Evolutionary conservation across 176 grass and related monocot genomes (phyloP), one percentile per base, ranked within the genome.

Genomic region (Cocos nucifera): DNA sequence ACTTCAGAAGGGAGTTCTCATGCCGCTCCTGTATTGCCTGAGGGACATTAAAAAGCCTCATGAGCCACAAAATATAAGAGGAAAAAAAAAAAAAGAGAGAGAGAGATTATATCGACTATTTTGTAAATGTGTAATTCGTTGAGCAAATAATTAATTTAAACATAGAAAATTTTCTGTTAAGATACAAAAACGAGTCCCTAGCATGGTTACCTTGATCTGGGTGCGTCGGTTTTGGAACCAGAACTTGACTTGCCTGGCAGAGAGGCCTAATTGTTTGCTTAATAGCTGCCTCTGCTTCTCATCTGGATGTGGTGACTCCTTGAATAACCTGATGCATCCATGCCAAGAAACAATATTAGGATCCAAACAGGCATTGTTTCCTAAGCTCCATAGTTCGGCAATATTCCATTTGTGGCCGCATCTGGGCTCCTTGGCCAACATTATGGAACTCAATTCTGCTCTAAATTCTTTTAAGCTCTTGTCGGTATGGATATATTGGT

Each of bases 191-290:
- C 4, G 4, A 5, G 4, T 28, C 27, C 6, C 1, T 32, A 15
- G 19, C 30, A 63, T 39, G 21, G 53, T 25, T 78, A 95, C 86
- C 83, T 96, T 90, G 69, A 88, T 90, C 55, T 96, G 80, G 59
- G 81, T 88, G 72, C 87, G 72, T 56, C 87, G 80, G 51, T 96
- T 96, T 66, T 96, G 92, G 65, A 96, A 96, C 92, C 92, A 96
- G 56, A 90, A 90, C 72, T 96, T 96, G 57, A 96, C 91, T 72
- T 96, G 92, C 18, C 83, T 72, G 3, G 80, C 63, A 29, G 92
- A 85, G 30, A 90, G 80, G 25, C 87, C 83, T 8, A 88, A 76
- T 57, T 96, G 72, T 58, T 73, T 77, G 72, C 90, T 84, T 18
- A 95, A 63, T 44, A 82, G 72, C 50, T 88, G 86, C 50, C 86